Evolutionary conservation across 495 filamentous ascomycete genomes (phyloP).

Genomic region (Opeltia flavorubescens): DNA sequence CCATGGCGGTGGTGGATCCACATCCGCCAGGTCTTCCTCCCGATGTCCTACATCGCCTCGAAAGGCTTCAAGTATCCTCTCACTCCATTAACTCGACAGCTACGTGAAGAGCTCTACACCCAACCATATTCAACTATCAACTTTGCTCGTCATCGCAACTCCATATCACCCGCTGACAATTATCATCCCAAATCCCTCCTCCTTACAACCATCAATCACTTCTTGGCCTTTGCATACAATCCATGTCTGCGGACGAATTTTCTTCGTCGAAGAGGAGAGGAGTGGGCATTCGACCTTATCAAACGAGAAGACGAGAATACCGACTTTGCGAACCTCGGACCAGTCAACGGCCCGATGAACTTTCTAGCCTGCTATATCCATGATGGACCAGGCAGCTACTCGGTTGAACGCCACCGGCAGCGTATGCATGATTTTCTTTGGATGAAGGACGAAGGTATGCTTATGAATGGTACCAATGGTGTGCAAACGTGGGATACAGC

Average conservation of each 20-base stretch:
- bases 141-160: slow-evolving; percentile 67
- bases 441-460: slow-evolving; percentile 84
- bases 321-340: slow-evolving; percentile 71
- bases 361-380: slow-evolving; percentile 67
- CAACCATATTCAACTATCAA: slow-evolving; percentile 65
- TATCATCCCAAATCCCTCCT: slow-evolving; percentile 87
- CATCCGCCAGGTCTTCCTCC: slow-evolving; percentile 81
- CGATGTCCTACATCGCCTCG: slow-evolving; percentile 84
- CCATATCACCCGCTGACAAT: slow-evolving; percentile 65
- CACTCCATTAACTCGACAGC: slow-evolving; percentile 51
- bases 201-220: slow-evolving; percentile 58
- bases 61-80: slow-evolving; percentile 58
- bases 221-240: slow-evolving; percentile 64
- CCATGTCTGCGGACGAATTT: slow-evolving; percentile 50
- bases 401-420: slow-evolving; percentile 66
- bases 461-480: slow-evolving; percentile 91
- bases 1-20: slow-evolving; percentile 99
- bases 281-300: slow-evolving; percentile 63
- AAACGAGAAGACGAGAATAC: slow-evolving; percentile 86
- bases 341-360: slow-evolving; percentile 84
- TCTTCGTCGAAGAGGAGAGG: slow-evolving; percentile 52
- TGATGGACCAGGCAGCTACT: slow-evolving; percentile 64
- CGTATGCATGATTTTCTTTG: slow-evolving; percentile 77
- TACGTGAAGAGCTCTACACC: slow-evolving; percentile 75
- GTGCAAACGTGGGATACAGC: slow-evolving; percentile 94